Evolutionary conservation across 176 grass and related monocot species (phyloP), one percentile per base, ranked within the genome.

Genomic region (Aegilops speltoides): DNA sequence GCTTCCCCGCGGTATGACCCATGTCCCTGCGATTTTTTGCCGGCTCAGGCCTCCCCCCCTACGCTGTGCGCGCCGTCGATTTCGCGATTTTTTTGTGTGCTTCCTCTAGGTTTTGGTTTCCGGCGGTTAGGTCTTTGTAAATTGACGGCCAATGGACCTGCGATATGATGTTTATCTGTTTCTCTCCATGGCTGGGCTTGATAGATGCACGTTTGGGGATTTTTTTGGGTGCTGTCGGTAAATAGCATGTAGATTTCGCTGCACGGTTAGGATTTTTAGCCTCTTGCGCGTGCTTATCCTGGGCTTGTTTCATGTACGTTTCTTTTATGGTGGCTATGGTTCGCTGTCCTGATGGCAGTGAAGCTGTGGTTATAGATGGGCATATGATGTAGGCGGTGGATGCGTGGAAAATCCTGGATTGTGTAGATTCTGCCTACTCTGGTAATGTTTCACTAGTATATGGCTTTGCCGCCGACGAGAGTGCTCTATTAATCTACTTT

Each of bases 1-100:
- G 97, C 82, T 99, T 99, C 79, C 94, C 97, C 73, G 94, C 97
- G 77, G 97, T 99, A 82, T 31, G 64, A 81, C 28, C 1, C 40
- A 23, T 32, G 22, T 0, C 23, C 14, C 3, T 12, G 80, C 57
- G n/a, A 16, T 3, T 50, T 40, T 10, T 61, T 25, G 38, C 11
- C 29, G 29, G 20, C 4, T 26, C 64, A 15, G 60, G 14, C 33
- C 48, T 52, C 48, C 54, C 54, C 52, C 50, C 16, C 16, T 15
- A 6, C 37, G 40, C 31, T 38, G 0, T 63, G 19, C 17, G 54
- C 36, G 6, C 26, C 46, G 31, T 64, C 20, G 79, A 43, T 82
- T 76, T 32, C 1, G 60, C 57, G 78, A 38, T 32, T 20, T 54
- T 19, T 19, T 54, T n/a, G 41, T 54, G 50, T 87, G 74, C 12